These are phyloP conservation scores for Petrea volubilis DNA, from an alignment of 257 asterid genomes.

Conservation along the genomic window DNA sequence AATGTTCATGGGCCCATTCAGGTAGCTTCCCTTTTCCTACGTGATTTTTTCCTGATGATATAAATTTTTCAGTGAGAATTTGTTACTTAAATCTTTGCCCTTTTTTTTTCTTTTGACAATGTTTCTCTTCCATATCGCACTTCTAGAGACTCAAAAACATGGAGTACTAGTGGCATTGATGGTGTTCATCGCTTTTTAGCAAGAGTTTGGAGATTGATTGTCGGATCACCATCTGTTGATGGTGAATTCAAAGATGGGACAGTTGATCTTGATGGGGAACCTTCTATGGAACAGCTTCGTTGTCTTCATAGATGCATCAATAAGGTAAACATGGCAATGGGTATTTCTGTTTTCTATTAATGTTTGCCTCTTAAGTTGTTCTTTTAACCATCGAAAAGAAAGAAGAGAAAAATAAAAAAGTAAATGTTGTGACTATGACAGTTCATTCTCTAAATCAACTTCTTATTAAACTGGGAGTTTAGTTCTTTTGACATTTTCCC, in stretches of 20 bases:
- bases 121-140: slow-evolving; percentile 15
- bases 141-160: slow-evolving; percentile 87
- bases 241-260: slow-evolving; percentile 73
- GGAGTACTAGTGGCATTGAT: slow-evolving; percentile 98
- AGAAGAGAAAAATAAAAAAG: not conserved
- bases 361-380: not conserved
- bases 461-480: not conserved
- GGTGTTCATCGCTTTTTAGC: slow-evolving; percentile 95
- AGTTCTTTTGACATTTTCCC: not conserved
- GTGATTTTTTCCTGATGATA: slow-evolving; percentile 9
- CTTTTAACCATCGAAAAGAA: not conserved
- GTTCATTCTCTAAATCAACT: slow-evolving; percentile 10
- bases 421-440: not conserved
- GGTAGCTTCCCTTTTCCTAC: slow-evolving; percentile 45
- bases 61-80: not conserved
- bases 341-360: not conserved
- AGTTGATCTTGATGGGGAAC: slow-evolving; percentile 56
- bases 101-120: not conserved
- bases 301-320: slow-evolving; percentile 80
- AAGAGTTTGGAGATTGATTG: slow-evolving; percentile 90
- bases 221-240: slow-evolving; percentile 70
- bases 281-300: slow-evolving; percentile 80
- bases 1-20: slow-evolving; percentile 99
- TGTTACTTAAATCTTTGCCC: not conserved
- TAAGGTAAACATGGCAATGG: slow-evolving; percentile 45